These are phyloP conservation scores for Starmerella bombicola DNA, from an alignment of 805 yeast genomes.

Conservation along the genomic window DNA sequence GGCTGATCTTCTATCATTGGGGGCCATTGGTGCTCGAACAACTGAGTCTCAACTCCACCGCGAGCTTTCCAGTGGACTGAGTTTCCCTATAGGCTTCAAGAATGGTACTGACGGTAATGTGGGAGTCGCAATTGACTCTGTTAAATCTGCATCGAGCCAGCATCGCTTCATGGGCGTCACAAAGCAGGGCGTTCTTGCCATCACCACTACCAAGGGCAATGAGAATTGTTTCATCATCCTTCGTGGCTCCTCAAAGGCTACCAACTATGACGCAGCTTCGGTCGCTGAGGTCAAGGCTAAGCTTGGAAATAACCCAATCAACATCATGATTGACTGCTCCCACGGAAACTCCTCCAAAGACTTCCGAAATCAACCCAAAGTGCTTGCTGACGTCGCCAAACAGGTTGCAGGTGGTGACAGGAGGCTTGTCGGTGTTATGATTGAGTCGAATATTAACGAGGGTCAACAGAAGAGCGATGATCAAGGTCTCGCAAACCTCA, in stretches of 20 bases:
- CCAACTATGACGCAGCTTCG: conserved; percentile 78
- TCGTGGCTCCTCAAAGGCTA: conserved; percentile 91
- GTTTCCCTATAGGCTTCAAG: conserved; percentile 98
- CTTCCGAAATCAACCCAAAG: conserved; percentile 89
- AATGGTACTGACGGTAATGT: conserved; percentile 96
- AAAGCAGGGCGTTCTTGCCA: conserved; percentile 92
- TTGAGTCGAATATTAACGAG: conserved; percentile 81
- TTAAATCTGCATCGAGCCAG: conserved; percentile 76
- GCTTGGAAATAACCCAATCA: conserved; percentile 37
- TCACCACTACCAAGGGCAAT: conserved; percentile 91
- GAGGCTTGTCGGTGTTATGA: conserved; percentile 82
- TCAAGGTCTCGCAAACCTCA: conserved; percentile 44
- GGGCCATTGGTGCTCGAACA: conserved; percentile 98
- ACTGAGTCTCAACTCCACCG: conserved; percentile 97
- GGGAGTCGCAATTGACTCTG: conserved; percentile 88
- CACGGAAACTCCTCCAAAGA: conserved; percentile 95
- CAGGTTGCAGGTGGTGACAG: conserved; percentile 76
- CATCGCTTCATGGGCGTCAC: conserved; percentile 97
- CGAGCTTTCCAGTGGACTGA: conserved; percentile 91
- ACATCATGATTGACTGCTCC: conserved; percentile 90
- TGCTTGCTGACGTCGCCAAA: conserved; percentile 65
- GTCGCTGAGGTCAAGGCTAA: conserved; percentile 61
- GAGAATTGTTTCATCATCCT: conserved; percentile 85
- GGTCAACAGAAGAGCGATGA: conserved; percentile 76
- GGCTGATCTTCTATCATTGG: conserved; percentile 79